phyloP scores from a whole-genome alignment of 148 eudicot species.

The Tetragonia tetragonoides region DNA sequence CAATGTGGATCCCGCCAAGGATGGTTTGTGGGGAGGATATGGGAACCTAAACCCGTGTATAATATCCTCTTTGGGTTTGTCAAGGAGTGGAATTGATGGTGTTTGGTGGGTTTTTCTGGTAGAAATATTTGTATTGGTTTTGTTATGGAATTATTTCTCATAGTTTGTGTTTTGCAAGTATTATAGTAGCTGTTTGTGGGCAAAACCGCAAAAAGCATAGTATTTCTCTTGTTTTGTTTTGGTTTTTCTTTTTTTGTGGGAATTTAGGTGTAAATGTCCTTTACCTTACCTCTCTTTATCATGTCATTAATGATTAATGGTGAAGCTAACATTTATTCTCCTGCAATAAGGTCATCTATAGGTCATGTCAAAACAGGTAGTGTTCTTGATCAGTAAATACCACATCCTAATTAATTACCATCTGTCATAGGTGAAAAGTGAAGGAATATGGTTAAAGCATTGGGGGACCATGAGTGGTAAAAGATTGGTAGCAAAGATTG shows the following conservation, averaged over 20 bases:
- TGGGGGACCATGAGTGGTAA: background rate
- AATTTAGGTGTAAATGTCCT: background rate
- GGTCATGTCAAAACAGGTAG: constrained; percentile 11
- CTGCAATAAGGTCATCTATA: constrained; percentile 9
- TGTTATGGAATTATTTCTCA: constrained; percentile 25
- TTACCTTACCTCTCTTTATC: constrained; percentile 16
- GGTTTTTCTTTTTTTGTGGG: background rate
- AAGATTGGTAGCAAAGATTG: background rate
- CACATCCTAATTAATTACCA: constrained; percentile 12
- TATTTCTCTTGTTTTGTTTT: background rate
- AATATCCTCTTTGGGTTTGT: constrained; percentile 45
- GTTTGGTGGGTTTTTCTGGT: constrained; percentile 38
- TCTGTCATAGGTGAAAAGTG: no score
- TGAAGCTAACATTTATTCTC: constrained; percentile 26
- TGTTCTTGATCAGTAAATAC: constrained; percentile 14
- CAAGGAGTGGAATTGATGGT: constrained; percentile 35
- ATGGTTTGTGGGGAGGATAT: constrained; percentile 1
- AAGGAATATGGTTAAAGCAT: background rate
- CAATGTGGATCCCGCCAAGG: background rate
- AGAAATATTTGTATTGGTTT: constrained; percentile 34
- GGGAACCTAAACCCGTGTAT: constrained; percentile 24
- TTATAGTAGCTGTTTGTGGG: constrained; percentile 2
- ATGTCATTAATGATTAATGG: constrained; percentile 22
- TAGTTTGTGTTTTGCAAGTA: constrained; percentile 5
- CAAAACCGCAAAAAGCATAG: background rate